Base-by-base conservation (phyloP, 495 filamentous ascomycete species). In the Talaromyces proteolyticus region DNA sequence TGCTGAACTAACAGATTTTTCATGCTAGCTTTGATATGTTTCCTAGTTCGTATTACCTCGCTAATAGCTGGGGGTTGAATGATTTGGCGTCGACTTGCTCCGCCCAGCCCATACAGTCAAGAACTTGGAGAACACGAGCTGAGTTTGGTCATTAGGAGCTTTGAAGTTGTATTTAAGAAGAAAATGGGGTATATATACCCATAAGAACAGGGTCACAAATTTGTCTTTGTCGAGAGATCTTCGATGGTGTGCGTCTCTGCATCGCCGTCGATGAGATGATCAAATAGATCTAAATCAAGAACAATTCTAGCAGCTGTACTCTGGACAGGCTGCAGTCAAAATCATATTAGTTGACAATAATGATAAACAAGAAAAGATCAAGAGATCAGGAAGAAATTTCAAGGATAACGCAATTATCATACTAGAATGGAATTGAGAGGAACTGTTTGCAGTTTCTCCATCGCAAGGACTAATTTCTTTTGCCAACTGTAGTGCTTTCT, bases 101-200 rank as follows among this genome's bases (percentile, higher is more conserved):
- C 1, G 51, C 49, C 53, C 49, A 47, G 25, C 39, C 52, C 48
- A 50, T n/a, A 47, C 48, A 36, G 49, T 49, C 11, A 38, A 54
- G 41, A 29, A 47, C 17, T 40, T 40, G 19, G 1, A 18, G 40
- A 46, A 36, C 23, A 25, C 40, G 40, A 42, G 40, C 40, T 42
- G 14, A 34, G 8, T 10, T 34, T 34, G 29, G 2, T 10, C 8
- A 10, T 34, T 10, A 34, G 8, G 14, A 2, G 14, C 14, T 14
- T 34, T 4, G 29, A 34, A 34, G 12, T 6, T 6, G 12, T 6
- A 29, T 6, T 29, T 29, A 29, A 6, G 26, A 29, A 34, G 29
- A 8, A 34, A 1, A 34, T 2, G 4, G 8, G 4, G 8, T 8
- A 34, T 10, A 34, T 34, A 4, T 34, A 34, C 29, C 29, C 29